Conservation (phyloP, 257 asterid species). For the Plantago elongata region DNA sequence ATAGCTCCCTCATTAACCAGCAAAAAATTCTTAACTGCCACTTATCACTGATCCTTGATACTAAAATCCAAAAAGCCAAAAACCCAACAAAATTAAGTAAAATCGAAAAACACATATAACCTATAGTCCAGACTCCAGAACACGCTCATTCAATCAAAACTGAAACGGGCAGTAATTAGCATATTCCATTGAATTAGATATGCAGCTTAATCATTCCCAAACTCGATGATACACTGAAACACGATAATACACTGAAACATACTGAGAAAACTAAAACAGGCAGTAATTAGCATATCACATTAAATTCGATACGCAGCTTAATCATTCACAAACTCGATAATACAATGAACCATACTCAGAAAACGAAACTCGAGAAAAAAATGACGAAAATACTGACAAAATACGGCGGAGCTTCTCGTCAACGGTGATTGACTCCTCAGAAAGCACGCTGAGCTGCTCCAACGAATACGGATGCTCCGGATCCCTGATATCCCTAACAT, state of each 20-base stretch:
- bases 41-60: not conserved
- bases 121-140: no score
- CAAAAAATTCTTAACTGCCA: not conserved
- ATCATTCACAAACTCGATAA: no score
- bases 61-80: not conserved
- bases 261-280: not conserved
- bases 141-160: no score
- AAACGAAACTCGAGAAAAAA: not conserved
- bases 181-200: no score
- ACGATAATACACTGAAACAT: no score
- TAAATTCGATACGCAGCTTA: no score
- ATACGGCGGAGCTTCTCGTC: conserved; percentile 81
- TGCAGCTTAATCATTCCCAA: no score
- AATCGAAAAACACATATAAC: no score
- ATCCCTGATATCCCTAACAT: conserved; percentile 86
- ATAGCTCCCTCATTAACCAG: not conserved
- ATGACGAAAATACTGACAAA: conserved; percentile 39
- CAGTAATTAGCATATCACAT: no score
- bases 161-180: no score
- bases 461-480: conserved; percentile 94
- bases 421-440: conserved; percentile 82
- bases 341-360: not conserved
- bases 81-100: no score
- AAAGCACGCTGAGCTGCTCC: conserved; percentile 90
- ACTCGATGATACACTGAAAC: no score